Percentiles rank a stretch among this genome's conserved stretches.
Evolutionary conservation across 2,329 filamentous ascomycete species (phyloP).

Genomic region (Xylaria sp.): DNA sequence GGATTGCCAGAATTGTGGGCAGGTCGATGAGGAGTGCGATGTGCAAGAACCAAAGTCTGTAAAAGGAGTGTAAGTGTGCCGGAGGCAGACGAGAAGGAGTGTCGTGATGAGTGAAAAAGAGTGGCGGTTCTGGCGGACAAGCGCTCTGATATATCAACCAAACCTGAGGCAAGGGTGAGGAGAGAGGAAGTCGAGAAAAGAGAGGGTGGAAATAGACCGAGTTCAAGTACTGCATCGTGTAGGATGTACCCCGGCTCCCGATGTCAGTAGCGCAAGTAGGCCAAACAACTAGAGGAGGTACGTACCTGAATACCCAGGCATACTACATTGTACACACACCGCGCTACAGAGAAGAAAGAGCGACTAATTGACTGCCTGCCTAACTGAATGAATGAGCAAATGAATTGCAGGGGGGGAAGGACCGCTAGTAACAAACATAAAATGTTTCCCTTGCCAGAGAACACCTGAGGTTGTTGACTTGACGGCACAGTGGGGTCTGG

Average conservation of each 20-base stretch:
- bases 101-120: constrained; percentile 44
- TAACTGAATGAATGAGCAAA: constrained; percentile 4
- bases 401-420: constrained; percentile 16
- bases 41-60: constrained; percentile 40
- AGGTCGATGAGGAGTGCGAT: constrained; percentile 29
- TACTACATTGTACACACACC: not conserved
- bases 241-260: constrained; percentile 24
- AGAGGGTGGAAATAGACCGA: constrained; percentile 28
- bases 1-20: constrained; percentile 36
- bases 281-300: constrained; percentile 3
- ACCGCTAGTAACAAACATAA: constrained; percentile 16
- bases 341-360: constrained; percentile 1
- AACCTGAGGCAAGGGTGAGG: constrained; percentile 36
- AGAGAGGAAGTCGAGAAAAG: constrained; percentile 32
- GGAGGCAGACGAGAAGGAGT: constrained; percentile 45
- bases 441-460: constrained; percentile 8
- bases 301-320: not conserved
- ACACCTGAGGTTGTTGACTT: constrained; percentile 6
- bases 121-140: constrained; percentile 45
- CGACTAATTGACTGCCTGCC: constrained; percentile 6
- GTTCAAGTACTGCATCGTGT: constrained; percentile 28
- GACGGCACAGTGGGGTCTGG: constrained; percentile 8
- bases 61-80: constrained; percentile 49
- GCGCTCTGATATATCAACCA: constrained; percentile 42
- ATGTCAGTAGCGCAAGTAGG: not conserved